Evolutionary conservation across 2,329 filamentous ascomycete species (phyloP).

Genomic region (Colletotrichum zoysiae): DNA sequence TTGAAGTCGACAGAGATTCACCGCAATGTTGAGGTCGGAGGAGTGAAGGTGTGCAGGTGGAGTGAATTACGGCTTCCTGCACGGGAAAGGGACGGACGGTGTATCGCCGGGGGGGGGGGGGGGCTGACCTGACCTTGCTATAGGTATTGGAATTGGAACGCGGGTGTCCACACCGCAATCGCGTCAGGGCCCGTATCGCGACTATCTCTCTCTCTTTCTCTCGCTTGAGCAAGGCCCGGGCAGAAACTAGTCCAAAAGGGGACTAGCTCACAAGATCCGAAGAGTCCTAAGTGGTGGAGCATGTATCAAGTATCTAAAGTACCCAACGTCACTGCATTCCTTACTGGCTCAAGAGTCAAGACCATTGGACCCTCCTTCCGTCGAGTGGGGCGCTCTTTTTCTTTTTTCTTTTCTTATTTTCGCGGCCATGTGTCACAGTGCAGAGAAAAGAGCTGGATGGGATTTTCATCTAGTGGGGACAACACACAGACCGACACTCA

Average conservation of each 20-base stretch:
- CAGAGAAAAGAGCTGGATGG: conserved; percentile 15
- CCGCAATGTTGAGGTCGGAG: conserved; percentile 25
- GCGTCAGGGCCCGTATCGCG: conserved; percentile 39
- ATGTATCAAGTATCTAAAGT: neutral
- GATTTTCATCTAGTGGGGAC: conserved; percentile 40
- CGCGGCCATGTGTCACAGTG: neutral
- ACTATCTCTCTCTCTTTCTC: conserved; percentile 9
- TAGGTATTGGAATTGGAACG: conserved; percentile 32
- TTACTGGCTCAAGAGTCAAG: conserved; percentile 3
- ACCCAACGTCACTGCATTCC: conserved; percentile 31
- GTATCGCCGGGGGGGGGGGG: conserved; percentile 13
- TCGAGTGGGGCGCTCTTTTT: conserved; percentile 20
- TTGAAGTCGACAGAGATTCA: conserved; percentile 25
- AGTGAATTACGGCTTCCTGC: conserved; percentile 40
- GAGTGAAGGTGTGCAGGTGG: conserved; percentile 37
- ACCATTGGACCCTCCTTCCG: conserved; percentile 29
- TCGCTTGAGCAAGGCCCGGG: conserved; percentile 10
- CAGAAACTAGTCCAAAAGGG: neutral
- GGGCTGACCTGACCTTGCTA: conserved; percentile 33
- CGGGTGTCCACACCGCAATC: conserved; percentile 30
- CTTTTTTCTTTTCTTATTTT: neutral
- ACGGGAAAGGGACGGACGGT: conserved; percentile 40
- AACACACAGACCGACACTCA: conserved; percentile 29
- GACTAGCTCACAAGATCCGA: conserved; percentile 1
- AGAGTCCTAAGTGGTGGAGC: neutral